Percentiles rank a stretch among this genome's conserved stretches.
Conservation (phyloP, 2,329 filamentous ascomycete species). For the Fusarium sp. region DNA sequence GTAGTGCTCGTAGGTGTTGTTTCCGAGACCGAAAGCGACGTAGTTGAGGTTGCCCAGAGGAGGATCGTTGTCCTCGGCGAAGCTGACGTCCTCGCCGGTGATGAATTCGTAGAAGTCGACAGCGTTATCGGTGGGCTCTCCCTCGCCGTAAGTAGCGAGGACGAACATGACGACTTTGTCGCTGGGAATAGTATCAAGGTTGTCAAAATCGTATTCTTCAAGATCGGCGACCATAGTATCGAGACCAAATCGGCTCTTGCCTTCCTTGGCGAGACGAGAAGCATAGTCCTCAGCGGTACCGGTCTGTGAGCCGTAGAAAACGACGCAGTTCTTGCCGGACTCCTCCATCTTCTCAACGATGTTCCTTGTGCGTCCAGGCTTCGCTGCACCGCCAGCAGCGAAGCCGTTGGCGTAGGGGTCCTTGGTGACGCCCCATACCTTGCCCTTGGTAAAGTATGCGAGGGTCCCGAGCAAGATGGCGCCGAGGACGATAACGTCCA, state of each 20-base stretch:
- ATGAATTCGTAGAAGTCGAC: slow-evolving; percentile 99
- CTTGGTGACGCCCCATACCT: slow-evolving; percentile 88
- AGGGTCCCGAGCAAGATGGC: slow-evolving; percentile 86
- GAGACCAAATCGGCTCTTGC: slow-evolving; percentile 93
- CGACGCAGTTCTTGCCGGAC: slow-evolving; percentile 94
- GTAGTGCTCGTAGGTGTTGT: slow-evolving; percentile 99
- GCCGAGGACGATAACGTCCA: slow-evolving; percentile 93
- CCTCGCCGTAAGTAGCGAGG: slow-evolving; percentile 96
- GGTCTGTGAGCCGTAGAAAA: slow-evolving; percentile 99
- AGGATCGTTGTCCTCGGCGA: slow-evolving; percentile 79
- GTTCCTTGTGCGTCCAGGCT: slow-evolving; percentile 87
- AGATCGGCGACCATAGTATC: slow-evolving; percentile 99
- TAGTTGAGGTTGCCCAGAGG: slow-evolving; percentile 88
- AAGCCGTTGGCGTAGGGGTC: slow-evolving; percentile 88
- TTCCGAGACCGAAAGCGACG: slow-evolving; percentile 94
- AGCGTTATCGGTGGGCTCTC: slow-evolving; percentile 97
- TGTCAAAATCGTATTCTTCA: slow-evolving; percentile 98
- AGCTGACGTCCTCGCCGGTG: slow-evolving; percentile 81
- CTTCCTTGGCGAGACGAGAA: slow-evolving; percentile 95
- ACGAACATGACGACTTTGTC: slow-evolving; percentile 97
- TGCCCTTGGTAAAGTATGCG: slow-evolving; percentile 98
- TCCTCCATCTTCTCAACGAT: slow-evolving; percentile 97
- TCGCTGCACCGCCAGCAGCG: slow-evolving; percentile 76
- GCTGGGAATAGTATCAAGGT: slow-evolving; percentile 85
- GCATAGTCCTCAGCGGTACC: slow-evolving; percentile 99